Evolutionary conservation across 2,329 filamentous ascomycete species (phyloP), one percentile per base, ranked within the genome.

Genomic region (Fusarium clavum): DNA sequence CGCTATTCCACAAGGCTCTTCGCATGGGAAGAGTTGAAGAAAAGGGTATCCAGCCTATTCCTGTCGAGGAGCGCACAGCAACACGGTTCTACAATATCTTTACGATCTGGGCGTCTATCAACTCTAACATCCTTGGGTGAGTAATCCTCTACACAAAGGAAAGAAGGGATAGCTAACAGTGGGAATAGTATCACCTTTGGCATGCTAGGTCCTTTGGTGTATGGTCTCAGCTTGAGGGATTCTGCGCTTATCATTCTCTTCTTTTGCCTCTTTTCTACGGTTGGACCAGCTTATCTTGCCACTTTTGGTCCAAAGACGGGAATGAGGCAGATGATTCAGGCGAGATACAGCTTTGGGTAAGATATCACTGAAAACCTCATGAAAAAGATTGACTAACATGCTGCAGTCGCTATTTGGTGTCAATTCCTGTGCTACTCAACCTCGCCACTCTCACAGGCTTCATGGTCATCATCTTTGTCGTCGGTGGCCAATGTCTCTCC

Each of bases 301-400:
- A 88, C 85, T 0, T 78, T 89, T 53, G 88, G 88, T 0, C 87
- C 88, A 6, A 86, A 85, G 77, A 90, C 88, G 12, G 89, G 88
- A 44, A 86, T 91, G 83, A 83, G 89, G 18, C 88, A 91, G 77
- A 89, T 91, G 83, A 85, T 91, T 10, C 87, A 89, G 70, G 88
- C 89, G 6, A 82, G 89, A 24, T 91, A 86, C 76, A 86, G 85
- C 43, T 91, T 90, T 74, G 88, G 87, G 81, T 86, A 78, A 67
- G 44, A 60, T 11, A n/a, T 10, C 27, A 29, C 4, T 24, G 30
- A 18, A 25, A 29, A 14, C 3, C 11, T 29, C 12, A 25, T 20
- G 29, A 13, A 18, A 11, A 11, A 12, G 2, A 8, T 7, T 10
- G 45, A 25, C 57, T 70, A 68, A 64, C 54, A 11, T 20, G 4